Evolutionary conservation across 306 rosid species (phyloP), one percentile per base, ranked within the genome.

Genomic region (Citrullus colocynthis): DNA sequence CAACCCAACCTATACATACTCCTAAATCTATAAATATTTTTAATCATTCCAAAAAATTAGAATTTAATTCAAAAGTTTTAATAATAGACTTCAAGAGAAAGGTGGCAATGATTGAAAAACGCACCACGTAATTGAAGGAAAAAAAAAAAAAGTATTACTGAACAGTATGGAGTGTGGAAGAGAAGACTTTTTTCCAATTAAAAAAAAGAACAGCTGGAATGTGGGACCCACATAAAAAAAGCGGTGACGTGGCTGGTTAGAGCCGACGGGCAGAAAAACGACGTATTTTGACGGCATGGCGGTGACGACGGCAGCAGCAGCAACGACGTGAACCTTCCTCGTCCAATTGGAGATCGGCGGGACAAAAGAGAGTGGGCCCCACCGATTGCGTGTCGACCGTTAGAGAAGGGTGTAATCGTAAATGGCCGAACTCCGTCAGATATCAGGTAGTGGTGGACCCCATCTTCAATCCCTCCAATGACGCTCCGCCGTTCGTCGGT

Each of bases 221-320:
- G 18, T 0, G 76, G 77, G 59, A 48, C 42, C 76, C 60, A 28
- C 24, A 16, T 24, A 24, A 2, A 52, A 51, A 36, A 72, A 45
- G 24, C 42, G 42, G 76, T 72, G 76, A 72, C 76, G 76, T 72
- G 76, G 77, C 59, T 15, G 14, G 39, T 71, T 24, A 48, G 7
- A 18, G 71, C 28, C 5, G 48, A 64, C 45, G 66, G 16, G 30
- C 1, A 5, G 51, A 71, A 71, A 48, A 24, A 48, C 20, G 76
- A 48, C 76, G 76, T 24, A 9, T 71, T 45, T 48, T 9, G 76
- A 44, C 52, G 57, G 57, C 41, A 6, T 48, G 58, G 58, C 7
- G 76, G 76, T 71, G 76, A 71, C 75, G 76, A 71, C 75, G 75
- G 51, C 56, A 69, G 52, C 51, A 41, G 45, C 52, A 66, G 75